Evolutionary conservation across 495 filamentous ascomycete genomes (phyloP).

Genomic region (Aspergillus hancockii): DNA sequence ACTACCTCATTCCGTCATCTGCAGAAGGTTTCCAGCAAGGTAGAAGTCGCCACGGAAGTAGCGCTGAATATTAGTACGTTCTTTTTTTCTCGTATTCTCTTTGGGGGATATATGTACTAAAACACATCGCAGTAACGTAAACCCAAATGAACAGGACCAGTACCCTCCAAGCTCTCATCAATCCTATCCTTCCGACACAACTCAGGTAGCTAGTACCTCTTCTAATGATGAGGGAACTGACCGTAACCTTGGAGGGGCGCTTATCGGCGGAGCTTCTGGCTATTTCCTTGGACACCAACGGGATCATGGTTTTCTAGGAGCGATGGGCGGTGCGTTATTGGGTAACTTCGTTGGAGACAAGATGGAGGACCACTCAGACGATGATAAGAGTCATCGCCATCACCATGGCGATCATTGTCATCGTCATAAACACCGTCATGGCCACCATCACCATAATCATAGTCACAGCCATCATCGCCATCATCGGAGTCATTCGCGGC

Average conservation of each 20-base stretch:
- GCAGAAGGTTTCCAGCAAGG: not conserved
- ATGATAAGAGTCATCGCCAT: slow-evolving; percentile 8
- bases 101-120: not conserved
- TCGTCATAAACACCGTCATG: slow-evolving; percentile 18
- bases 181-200: no score
- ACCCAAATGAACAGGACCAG: slow-evolving; percentile 3
- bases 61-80: slow-evolving; percentile 26
- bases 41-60: slow-evolving; percentile 16
- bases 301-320: slow-evolving; percentile 49
- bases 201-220: not conserved
- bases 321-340: slow-evolving; percentile 49
- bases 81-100: not conserved
- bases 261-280: slow-evolving; percentile 49
- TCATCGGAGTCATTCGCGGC: slow-evolving; percentile 32
- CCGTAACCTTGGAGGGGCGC: slow-evolving; percentile 42
- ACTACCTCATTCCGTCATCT: slow-evolving; percentile 10
- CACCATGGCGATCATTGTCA: slow-evolving; percentile 24
- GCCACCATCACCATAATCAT: slow-evolving; percentile 20
- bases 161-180: not conserved
- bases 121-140: not conserved
- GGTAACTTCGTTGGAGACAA: slow-evolving; percentile 48
- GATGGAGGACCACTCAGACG: slow-evolving; percentile 14
- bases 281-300: slow-evolving; percentile 49
- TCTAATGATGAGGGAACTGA: slow-evolving; percentile 18
- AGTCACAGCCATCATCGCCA: slow-evolving; percentile 12